Base-by-base conservation (phyloP, 2,329 filamentous ascomycete species). In the Xylaria sp. region DNA sequence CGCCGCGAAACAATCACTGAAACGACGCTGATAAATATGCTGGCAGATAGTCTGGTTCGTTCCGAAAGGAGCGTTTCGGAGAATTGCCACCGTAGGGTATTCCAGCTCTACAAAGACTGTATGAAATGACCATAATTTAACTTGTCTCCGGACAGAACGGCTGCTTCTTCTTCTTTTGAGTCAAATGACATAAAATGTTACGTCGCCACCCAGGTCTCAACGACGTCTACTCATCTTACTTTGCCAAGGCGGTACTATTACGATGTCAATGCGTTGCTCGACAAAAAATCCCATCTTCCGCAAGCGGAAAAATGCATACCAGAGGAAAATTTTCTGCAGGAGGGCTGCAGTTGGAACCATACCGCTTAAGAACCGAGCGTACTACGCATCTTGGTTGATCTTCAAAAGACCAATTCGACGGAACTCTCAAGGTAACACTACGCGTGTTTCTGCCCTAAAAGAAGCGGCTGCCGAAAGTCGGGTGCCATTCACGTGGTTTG, bases 401-500 rank as follows among this genome's bases (percentile, higher is more conserved):
- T 55, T 5, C 10, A 52, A 56, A 25, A 55, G 44, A 18, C 23
- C 25, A 55, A 37, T 57, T 48, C 41, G 20, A 48, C 54, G 57
- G 63, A 73, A 50, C 41, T 57, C 56, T 32, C 2, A 37, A 54
- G 39, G 63, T 67, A 70, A 57, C 54, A 62, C 55, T 46, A 39
- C 63, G 63, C 48, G 63, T 58, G 48, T 37, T 59, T 65, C 54
- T 54, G 60, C 50, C 63, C 51, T 34, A 46, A 54, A 69, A 32
- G 67, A 73, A 66, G 68, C 18, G 66, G 69, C 28, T 52, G 34
- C 15, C 28, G 25, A 48, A 34, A 54, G 18, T 18, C 25, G 46
- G 37, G 32, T 32, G 15, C n/a, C 25, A 51, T 50, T 64, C 23
- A 61, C 48, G 50, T 48, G 48, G 41, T 63, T 39, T 52, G 44